phyloP scores from a whole-genome alignment of 2,329 filamentous ascomycete species.

The Microthyrium microscopicum region DNA sequence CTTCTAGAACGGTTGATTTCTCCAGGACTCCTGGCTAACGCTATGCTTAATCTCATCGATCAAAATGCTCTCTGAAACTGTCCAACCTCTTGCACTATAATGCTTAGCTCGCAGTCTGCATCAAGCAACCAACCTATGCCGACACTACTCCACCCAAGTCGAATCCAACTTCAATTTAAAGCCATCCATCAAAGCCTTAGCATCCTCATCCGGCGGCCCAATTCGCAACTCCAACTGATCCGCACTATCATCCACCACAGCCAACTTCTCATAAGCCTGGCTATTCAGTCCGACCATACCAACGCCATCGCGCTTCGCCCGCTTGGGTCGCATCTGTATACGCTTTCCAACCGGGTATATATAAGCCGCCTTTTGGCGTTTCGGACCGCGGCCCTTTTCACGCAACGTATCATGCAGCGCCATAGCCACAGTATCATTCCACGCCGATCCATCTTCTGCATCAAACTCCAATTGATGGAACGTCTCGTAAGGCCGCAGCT shows the following conservation, averaged over 20 bases:
- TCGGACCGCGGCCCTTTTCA: constrained; percentile 14
- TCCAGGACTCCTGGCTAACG: no score
- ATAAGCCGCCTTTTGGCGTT: constrained; percentile 37
- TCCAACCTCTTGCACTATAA: no score
- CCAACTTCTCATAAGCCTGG: constrained; percentile 17
- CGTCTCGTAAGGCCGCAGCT: constrained; percentile 44
- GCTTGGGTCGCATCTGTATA: constrained; percentile 32
- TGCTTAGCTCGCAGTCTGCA: no score
- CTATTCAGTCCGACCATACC: constrained; percentile 19
- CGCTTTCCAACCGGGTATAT: constrained; percentile 44
- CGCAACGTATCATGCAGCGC: constrained; percentile 38
- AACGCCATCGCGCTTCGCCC: constrained; percentile 30
- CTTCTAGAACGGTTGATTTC: no score
- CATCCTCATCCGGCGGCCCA: constrained; percentile 32
- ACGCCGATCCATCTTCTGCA: constrained; percentile 33
- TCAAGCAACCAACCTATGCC: no score
- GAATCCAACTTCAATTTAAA: constrained; percentile 29
- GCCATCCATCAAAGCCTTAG: constrained; percentile 29
- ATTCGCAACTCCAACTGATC: constrained; percentile 36
- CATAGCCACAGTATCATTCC: constrained; percentile 38
- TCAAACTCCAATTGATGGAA: constrained; percentile 35
- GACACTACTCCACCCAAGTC: background rate
- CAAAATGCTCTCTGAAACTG: no score
- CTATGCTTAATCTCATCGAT: no score
- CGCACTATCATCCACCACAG: constrained; percentile 29